Conservation (phyloP, 2,329 filamentous ascomycete species). For the Torrubiella hemipterigena region DNA sequence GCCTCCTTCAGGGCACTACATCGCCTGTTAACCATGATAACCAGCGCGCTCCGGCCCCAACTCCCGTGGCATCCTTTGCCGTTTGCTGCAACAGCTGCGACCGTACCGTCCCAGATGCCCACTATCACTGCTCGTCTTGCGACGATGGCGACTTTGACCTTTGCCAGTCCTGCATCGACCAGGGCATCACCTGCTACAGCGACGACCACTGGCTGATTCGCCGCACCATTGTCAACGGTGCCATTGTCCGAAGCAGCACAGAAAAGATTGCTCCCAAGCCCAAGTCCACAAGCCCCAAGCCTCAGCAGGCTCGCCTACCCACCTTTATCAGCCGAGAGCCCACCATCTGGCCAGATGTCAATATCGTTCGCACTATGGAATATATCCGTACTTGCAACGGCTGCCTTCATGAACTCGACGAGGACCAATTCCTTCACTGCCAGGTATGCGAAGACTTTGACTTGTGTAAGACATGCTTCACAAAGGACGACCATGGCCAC, state of each 20-base stretch:
- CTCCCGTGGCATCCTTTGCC: constrained; percentile 40
- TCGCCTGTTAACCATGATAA: neutral
- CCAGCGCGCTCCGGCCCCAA: neutral
- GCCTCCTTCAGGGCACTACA: constrained; percentile 11
- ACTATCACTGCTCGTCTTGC: constrained; percentile 92
- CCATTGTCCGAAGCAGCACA: constrained; percentile 74
- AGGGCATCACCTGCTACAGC: constrained; percentile 65
- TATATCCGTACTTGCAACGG: constrained; percentile 57
- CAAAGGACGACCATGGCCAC: constrained; percentile 70
- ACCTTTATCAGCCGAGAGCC: neutral
- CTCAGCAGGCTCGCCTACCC: neutral
- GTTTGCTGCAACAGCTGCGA: constrained; percentile 94
- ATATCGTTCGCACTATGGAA: neutral
- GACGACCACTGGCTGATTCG: constrained; percentile 90
- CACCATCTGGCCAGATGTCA: neutral
- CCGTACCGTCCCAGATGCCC: constrained; percentile 61
- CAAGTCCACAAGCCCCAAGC: constrained; percentile 17
- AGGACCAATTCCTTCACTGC: constrained; percentile 78
- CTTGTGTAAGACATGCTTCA: constrained; percentile 74
- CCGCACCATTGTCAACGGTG: constrained; percentile 66
- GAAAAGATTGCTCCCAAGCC: constrained; percentile 62
- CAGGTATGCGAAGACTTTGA: constrained; percentile 79
- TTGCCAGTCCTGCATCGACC: constrained; percentile 66
- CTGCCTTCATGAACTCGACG: constrained; percentile 55
- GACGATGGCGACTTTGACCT: constrained; percentile 92